Conservation (phyloP, 2,329 filamentous ascomycete species). For the Phialophora expanda region DNA sequence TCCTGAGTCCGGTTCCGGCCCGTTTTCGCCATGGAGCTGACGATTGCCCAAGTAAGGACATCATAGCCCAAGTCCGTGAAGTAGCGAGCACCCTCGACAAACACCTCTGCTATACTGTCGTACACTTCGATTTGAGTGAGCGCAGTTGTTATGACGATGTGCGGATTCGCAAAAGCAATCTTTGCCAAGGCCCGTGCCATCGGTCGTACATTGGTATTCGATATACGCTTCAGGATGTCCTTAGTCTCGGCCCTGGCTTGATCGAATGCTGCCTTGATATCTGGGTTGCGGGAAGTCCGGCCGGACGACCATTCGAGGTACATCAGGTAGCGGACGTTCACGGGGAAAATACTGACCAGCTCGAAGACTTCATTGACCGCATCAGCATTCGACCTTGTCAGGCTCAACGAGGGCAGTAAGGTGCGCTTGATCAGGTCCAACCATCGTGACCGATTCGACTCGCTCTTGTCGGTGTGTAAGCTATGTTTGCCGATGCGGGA, state of each 20-base stretch:
- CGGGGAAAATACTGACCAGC: constrained; percentile 78
- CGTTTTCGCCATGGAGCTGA: constrained; percentile 69
- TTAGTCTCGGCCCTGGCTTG: constrained; percentile 78
- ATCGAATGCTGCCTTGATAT: constrained; percentile 79
- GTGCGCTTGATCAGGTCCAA: constrained; percentile 80
- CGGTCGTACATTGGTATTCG: constrained; percentile 79
- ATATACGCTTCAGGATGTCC: constrained; percentile 85
- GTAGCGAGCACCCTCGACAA: constrained; percentile 92
- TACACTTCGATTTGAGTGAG: constrained; percentile 92
- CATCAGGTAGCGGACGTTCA: constrained; percentile 78
- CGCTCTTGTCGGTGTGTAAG: constrained; percentile 70
- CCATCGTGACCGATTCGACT: constrained; percentile 77
- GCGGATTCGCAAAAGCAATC: constrained; percentile 87
- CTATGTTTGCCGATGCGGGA: constrained; percentile 83
- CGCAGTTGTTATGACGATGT: constrained; percentile 86
- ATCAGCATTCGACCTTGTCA: constrained; percentile 82
- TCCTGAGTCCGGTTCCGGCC: constrained; percentile 65
- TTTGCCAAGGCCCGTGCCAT: constrained; percentile 91
- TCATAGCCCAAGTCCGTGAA: constrained; percentile 94
- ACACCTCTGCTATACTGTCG: constrained; percentile 89
- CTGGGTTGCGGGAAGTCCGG: constrained; percentile 73
- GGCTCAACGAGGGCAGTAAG: constrained; percentile 84
- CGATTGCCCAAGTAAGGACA: constrained; percentile 87
- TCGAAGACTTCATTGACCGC: constrained; percentile 86
- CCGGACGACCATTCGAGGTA: constrained; percentile 94